Conservation (phyloP, 192 early-diverging fungal genomes). For the Coemansia asiatica region DNA sequence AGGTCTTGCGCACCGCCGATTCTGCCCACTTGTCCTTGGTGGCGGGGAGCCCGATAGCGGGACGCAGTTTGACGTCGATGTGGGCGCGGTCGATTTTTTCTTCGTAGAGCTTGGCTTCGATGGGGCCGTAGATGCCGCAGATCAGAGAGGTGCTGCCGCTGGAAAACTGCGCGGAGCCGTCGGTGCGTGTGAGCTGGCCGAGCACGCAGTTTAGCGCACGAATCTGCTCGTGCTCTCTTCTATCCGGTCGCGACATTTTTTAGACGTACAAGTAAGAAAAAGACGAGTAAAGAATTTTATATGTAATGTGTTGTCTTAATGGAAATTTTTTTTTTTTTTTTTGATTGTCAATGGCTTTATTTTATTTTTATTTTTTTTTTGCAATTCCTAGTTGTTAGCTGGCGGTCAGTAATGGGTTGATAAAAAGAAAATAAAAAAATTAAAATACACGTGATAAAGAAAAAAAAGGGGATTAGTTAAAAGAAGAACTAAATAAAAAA, state of each 20-base stretch:
- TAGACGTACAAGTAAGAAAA: no score
- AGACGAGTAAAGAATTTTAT: no score
- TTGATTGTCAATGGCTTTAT: background rate
- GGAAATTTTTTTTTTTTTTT: conserved; percentile 20
- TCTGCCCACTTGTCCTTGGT: conserved; percentile 79
- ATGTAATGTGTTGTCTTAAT: conserved; percentile 3
- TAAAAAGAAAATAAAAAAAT: background rate
- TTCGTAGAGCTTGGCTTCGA: conserved; percentile 80
- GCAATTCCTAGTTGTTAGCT: background rate
- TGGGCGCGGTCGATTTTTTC: conserved; percentile 87
- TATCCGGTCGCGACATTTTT: conserved; percentile 54
- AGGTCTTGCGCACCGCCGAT: conserved; percentile 64
- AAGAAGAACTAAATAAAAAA: background rate
- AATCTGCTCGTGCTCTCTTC: conserved; percentile 60
- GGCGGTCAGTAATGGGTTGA: background rate
- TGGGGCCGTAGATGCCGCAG: conserved; percentile 82
- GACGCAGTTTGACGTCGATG: conserved; percentile 77
- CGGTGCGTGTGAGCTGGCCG: conserved; percentile 69
- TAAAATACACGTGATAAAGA: background rate
- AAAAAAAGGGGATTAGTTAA: background rate
- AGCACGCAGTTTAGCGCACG: conserved; percentile 71
- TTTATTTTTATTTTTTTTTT: background rate
- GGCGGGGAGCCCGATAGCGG: conserved; percentile 62
- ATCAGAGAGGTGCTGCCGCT: conserved; percentile 76
- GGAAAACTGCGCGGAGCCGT: conserved; percentile 84